phyloP scores from a whole-genome alignment of 495 filamentous ascomycete genomes.

The Trichoderma virens region DNA sequence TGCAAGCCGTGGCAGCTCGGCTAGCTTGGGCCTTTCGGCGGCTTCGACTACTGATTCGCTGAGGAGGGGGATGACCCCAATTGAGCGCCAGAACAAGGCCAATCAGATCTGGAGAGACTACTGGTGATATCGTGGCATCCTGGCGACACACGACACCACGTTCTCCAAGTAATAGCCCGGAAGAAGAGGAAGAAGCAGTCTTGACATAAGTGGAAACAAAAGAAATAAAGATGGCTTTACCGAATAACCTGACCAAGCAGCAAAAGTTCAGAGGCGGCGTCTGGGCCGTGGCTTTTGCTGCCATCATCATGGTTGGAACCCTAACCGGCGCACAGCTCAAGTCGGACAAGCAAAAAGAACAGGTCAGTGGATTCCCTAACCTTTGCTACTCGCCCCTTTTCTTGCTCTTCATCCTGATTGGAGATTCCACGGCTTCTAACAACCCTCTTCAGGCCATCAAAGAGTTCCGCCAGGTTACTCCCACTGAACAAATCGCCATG shows the following conservation, averaged over 20 bases:
- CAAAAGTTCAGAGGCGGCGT: slow-evolving; percentile 29
- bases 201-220: background rate
- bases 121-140: background rate
- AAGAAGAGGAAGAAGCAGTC: background rate
- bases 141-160: too few species aligned
- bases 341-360: slow-evolving; percentile 19
- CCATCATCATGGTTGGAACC: slow-evolving; percentile 40
- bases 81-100: background rate
- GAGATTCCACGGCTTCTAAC: background rate
- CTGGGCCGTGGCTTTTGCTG: slow-evolving; percentile 40
- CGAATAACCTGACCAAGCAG: background rate
- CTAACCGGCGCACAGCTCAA: slow-evolving; percentile 55
- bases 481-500: slow-evolving; percentile 27
- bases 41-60: background rate
- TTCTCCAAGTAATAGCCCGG: too few species aligned
- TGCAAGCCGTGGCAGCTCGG: background rate
- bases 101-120: slow-evolving; percentile 5
- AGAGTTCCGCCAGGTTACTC: slow-evolving; percentile 23
- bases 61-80: background rate
- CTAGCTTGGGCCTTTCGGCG: background rate
- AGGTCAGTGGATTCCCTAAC: slow-evolving; percentile 12
- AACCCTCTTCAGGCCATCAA: slow-evolving; percentile 11
- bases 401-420: background rate
- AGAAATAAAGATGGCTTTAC: background rate
- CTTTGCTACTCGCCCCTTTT: background rate